Base-by-base conservation (phyloP, 2,329 filamentous ascomycete genomes). In the Neonectria faginata region DNA sequence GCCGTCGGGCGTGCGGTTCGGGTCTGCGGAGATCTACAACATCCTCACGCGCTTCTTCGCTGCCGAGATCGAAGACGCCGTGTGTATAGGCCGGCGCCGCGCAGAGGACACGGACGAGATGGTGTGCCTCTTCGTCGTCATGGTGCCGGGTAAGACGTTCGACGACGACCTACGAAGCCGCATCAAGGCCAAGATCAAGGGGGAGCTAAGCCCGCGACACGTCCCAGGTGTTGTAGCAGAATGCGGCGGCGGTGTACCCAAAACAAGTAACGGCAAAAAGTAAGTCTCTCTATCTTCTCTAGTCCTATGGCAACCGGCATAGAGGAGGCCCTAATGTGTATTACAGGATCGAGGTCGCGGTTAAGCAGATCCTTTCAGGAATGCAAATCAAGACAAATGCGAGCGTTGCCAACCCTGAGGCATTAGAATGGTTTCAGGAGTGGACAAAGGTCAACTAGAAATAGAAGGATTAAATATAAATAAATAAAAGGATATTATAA, bases 211-310 rank as follows among this genome's bases (percentile, higher is more conserved):
- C 72, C 92, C 93, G 5, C 86, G 96, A 57, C 96, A 99, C 81
- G 94, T 98, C 0, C 95, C 95, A 0, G 91, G 89, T 0, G 82
- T 97, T 0, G 84, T 98, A 18, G 92, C 94, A 69, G 89, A 92
- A 76, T 94, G 92, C 67, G 89, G 80, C 2, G 83, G 90, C 0
- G 94, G 95, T 41, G 96, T 99, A 18, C 96, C 95, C 0, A 90
- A 94, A 70, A 98, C 96, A 16, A 90, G 90, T 2, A 99, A 99
- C 75, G 95, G 95, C 57, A 99, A 99, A 84, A 99, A 98, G 89
- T 92, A 79, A 82, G 89, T 86, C 50, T 52, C 42, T 6, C 7
- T 39, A 20, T 8, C 8, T 8, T 6, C 16, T 20, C 44, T 8
- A 33, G 45, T 16, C 18, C 0, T 16, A 3, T 22, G 41, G 8